phyloP scores from a whole-genome alignment of 2,329 filamentous ascomycete species.

The Ophiostoma triangulosporum region DNA sequence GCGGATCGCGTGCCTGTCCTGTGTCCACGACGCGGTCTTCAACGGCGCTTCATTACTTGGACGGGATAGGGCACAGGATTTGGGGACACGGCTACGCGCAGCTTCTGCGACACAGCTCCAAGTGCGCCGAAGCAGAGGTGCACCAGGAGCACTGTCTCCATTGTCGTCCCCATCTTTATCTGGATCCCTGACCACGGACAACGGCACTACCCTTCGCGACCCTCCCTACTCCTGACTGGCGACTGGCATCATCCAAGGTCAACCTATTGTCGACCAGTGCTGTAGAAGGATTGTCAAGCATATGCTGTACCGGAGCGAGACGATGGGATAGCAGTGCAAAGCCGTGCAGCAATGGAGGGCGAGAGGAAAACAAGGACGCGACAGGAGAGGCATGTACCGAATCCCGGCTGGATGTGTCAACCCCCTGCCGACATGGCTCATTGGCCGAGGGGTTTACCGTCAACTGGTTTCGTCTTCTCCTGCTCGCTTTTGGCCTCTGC shows the following conservation, averaged over 20 bases:
- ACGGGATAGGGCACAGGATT: neutral
- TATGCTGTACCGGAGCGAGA: neutral
- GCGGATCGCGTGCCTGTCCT: too few species aligned
- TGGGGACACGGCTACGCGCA: neutral
- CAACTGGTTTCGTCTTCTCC: too few species aligned
- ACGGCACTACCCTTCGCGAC: neutral
- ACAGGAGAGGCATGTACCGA: too few species aligned
- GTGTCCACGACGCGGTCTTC: too few species aligned
- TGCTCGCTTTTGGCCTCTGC: too few species aligned
- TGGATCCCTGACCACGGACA: neutral
- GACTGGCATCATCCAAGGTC: neutral
- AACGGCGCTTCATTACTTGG: too few species aligned
- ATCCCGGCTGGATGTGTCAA: too few species aligned
- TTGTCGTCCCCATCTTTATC: neutral
- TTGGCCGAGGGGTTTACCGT: too few species aligned
- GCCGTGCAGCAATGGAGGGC: too few species aligned
- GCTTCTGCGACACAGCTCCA: neutral
- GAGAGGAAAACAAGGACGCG: neutral
- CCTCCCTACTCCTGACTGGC: neutral
- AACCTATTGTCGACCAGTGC: neutral
- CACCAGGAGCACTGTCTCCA: neutral
- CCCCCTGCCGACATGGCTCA: too few species aligned
- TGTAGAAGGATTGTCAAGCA: neutral
- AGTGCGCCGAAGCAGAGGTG: neutral
- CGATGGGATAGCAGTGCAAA: neutral